A percentile compares a stretch with the other conserved stretches of the same genome.
phyloP scores from a whole-genome alignment of 164 flowering plant genomes.

The Piper betle region DNA sequence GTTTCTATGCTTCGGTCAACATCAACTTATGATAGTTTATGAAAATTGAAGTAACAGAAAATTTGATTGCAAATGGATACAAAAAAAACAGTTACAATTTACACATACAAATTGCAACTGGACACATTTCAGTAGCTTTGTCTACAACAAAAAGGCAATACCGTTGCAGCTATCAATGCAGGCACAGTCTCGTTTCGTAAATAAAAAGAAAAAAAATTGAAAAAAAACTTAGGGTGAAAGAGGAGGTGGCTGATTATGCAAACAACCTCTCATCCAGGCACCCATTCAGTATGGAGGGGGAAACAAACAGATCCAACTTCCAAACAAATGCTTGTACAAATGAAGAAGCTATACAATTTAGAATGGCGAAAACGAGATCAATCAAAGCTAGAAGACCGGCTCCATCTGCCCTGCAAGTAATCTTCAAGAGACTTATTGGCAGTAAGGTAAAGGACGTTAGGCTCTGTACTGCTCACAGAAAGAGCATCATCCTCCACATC shows the following conservation, averaged over 20 bases:
- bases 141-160: background rate
- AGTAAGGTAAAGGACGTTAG: constrained; percentile 17
- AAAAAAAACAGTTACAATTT: background rate
- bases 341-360: background rate
- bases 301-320: background rate
- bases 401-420: constrained; percentile 78
- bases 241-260: constrained; percentile 8
- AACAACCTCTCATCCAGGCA: constrained; percentile 67
- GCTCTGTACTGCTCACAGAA: constrained; percentile 58
- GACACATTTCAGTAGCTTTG: background rate
- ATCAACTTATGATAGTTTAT: too few species aligned
- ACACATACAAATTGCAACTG: background rate
- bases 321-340: background rate
- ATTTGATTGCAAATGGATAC: too few species aligned
- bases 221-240: background rate
- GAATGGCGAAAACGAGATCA: constrained; percentile 7
- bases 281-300: constrained; percentile 6
- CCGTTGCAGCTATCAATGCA: background rate
- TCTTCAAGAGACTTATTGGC: constrained; percentile 48
- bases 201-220: background rate
- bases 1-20: too few species aligned
- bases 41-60: too few species aligned
- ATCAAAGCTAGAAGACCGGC: constrained; percentile 82
- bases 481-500: constrained; percentile 70
- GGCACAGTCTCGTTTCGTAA: background rate